These are phyloP conservation scores for Penicillium goetzii DNA, from an alignment of 495 filamentous ascomycete genomes.

Conservation along the genomic window DNA sequence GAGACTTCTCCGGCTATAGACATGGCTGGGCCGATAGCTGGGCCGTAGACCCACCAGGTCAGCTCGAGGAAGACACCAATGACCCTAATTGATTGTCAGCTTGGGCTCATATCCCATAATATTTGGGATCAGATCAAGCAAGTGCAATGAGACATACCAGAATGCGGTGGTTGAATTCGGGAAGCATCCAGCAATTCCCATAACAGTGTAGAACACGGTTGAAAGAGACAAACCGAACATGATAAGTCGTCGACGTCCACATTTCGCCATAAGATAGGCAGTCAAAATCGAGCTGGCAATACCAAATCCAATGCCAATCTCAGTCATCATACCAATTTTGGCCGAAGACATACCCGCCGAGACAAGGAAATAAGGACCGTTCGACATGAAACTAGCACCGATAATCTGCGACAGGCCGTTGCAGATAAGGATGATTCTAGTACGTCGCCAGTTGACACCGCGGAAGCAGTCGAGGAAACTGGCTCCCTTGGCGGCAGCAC, in stretches of 20 bases:
- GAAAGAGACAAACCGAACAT: constrained; percentile 26
- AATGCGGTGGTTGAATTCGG: constrained; percentile 16
- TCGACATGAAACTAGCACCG: constrained; percentile 28
- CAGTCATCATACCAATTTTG: constrained; percentile 27
- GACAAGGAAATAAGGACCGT: constrained; percentile 34
- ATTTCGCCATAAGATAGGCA: constrained; percentile 26
- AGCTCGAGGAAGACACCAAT: constrained; percentile 25
- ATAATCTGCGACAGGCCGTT: constrained; percentile 28
- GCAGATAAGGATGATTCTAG: constrained; percentile 32
- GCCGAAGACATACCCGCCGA: constrained; percentile 26
- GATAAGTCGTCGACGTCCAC: constrained; percentile 26
- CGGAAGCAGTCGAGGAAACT: constrained; percentile 33
- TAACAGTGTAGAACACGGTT: constrained; percentile 25
- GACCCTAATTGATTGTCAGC: constrained; percentile 11
- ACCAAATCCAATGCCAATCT: constrained; percentile 30
- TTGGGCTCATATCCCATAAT: background rate
- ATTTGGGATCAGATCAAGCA: background rate
- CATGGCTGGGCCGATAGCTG: constrained; percentile 29
- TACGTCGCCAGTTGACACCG: constrained; percentile 35
- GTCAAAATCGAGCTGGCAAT: constrained; percentile 24
- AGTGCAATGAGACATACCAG: constrained; percentile 16
- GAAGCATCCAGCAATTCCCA: constrained; percentile 33
- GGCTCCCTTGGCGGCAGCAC: constrained; percentile 5
- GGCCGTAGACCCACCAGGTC: constrained; percentile 25
- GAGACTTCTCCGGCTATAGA: constrained; percentile 35